A percentile compares a stretch with the other conserved stretches of the same genome.
phyloP scores from a whole-genome alignment of 768 basidiomycete genomes.

The Tylopilus felleus region DNA sequence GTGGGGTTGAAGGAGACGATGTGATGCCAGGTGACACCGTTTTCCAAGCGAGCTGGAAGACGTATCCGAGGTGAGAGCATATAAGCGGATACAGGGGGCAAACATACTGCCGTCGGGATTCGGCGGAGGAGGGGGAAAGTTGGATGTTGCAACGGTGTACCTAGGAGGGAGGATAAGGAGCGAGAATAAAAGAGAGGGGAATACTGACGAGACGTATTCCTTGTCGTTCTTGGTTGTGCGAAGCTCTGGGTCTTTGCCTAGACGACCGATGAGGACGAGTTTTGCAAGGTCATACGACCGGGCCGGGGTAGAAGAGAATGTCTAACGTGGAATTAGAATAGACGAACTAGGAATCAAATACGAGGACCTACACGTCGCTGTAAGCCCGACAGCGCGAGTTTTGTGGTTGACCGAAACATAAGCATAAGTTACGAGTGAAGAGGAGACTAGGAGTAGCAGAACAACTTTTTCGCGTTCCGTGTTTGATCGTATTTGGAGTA shows the following conservation, averaged over 20 bases:
- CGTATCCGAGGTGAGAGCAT: not conserved
- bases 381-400: constrained; percentile 40
- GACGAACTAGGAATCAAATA: not conserved
- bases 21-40: constrained; percentile 70
- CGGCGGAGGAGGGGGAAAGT: constrained; percentile 53
- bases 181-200: not conserved
- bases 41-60: constrained; percentile 47
- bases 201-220: constrained; percentile 70
- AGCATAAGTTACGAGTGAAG: constrained; percentile 35
- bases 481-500: constrained; percentile 22
- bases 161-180: constrained; percentile 35
- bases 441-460: not conserved
- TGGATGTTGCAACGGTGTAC: constrained; percentile 74
- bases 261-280: constrained; percentile 70
- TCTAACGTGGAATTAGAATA: constrained; percentile 33
- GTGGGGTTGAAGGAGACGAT: constrained; percentile 66
- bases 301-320: constrained; percentile 59
- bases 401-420: constrained; percentile 52
- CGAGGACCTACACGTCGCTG: constrained; percentile 46
- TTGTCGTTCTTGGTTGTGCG: constrained; percentile 68
- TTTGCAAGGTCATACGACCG: constrained; percentile 66
- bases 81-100: constrained; percentile 1
- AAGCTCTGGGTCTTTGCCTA: constrained; percentile 69
- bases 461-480: not conserved
- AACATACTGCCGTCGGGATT: constrained; percentile 60